Percentiles rank a stretch among this genome's conserved stretches.
These are phyloP conservation scores for Elsinoe necatrix DNA, from an alignment of 2,329 filamentous ascomycete species.

Conservation along the genomic window DNA sequence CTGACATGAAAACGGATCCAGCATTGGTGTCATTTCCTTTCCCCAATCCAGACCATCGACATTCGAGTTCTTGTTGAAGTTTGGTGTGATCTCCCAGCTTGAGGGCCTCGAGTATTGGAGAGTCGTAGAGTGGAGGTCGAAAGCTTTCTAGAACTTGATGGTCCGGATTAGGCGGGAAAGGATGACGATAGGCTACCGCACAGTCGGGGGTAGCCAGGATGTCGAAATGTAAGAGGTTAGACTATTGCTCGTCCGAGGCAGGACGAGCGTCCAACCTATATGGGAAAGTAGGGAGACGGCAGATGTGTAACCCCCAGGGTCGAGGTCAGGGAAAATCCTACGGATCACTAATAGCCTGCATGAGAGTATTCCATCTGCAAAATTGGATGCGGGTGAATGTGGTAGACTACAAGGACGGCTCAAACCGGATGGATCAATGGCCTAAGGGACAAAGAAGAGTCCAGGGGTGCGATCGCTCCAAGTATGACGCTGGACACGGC, in stretches of 20 bases:
- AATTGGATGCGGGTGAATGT: neutral
- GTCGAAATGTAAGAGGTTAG: neutral
- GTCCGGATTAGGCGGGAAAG: conserved; percentile 16
- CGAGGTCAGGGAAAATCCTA: neutral
- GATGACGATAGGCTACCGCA: conserved; percentile 17
- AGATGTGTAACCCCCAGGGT: neutral
- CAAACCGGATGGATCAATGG: conserved; percentile 11
- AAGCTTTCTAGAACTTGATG: conserved; percentile 15
- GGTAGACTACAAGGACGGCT: neutral
- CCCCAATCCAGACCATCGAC: conserved; percentile 27
- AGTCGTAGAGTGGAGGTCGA: conserved; percentile 16
- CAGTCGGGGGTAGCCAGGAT: conserved; percentile 20
- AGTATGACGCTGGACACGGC: conserved; percentile 12
- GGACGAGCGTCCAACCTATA: conserved; percentile 5
- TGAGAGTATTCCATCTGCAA: neutral
- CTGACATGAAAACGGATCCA: conserved; percentile 31
- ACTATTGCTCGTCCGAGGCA: neutral
- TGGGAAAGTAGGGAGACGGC: neutral
- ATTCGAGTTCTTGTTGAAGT: conserved; percentile 18
- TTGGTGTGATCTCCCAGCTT: conserved; percentile 12
- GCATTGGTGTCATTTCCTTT: conserved; percentile 20
- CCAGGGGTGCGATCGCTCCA: conserved; percentile 3
- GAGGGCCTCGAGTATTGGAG: conserved; percentile 15
- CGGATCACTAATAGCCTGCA: conserved; percentile 7
- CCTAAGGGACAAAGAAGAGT: conserved; percentile 6